Base-by-base conservation (phyloP, 1,284 basidiomycete genomes). In the Neotropicomus parvogracilis region DNA sequence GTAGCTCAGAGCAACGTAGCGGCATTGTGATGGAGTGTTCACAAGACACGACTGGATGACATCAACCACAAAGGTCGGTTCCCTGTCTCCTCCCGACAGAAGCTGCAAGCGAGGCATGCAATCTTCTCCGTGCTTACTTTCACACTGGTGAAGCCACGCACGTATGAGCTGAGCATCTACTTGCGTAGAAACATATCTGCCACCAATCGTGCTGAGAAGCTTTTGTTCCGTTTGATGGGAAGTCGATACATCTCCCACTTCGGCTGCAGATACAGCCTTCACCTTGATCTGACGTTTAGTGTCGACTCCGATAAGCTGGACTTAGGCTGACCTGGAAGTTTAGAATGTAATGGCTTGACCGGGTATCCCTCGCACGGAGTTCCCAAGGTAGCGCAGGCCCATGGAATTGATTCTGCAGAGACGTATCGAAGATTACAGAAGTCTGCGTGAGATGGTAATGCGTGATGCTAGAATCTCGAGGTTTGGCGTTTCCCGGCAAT, bases 1-100 rank as follows among this genome's bases (percentile, higher is more conserved):
- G 28, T 61, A 54, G 46, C 60, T 56, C 13, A 64, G 20, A 26
- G 53, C 17, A 24, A 64, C 43, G 26, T 59, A 60, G 14, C 58
- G 59, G 37, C 54, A 59, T n/a, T 12, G 33, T 1, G 49, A 20
- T 0, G 56, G 49, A 3, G 54, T 57, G 1, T 47, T 31, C 29
- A 52, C 59, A 4, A 59, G 19, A 29, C 57, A 59, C 0, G 48
- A 59, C 3, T 49, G 9, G 20, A 37, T 21, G 13, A 59, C 59
- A 8, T 58, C 57, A 2, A 61, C 10, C 8, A 61, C 46, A 11
- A 60, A 48, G 9, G 32, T 39, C 3, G 53, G 44, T 7, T 21
- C 29, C 20, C 12, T 38, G 16, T 17, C 7, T 21, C 3, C 19
- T 6, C 21, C 38, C 3, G 4, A 19, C 0, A 33, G 42, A 19